A percentile compares a stretch with the other conserved stretches of the same genome.
These are phyloP conservation scores for Trichoderma koningiopsis DNA, from an alignment of 2,329 filamentous ascomycete genomes.

Conservation along the genomic window DNA sequence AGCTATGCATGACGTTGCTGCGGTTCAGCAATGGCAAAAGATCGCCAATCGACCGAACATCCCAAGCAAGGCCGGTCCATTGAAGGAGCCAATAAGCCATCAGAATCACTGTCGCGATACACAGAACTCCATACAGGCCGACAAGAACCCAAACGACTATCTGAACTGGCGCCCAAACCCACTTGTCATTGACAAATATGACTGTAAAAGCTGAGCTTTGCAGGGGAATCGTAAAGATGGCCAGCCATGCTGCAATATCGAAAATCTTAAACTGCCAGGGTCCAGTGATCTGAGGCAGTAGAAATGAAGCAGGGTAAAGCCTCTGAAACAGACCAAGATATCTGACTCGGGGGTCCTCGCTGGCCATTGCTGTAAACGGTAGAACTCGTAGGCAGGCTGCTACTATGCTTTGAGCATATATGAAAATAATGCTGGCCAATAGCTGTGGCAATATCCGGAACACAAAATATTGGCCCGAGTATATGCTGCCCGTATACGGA, in stretches of 20 bases:
- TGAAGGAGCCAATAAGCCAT: constrained; percentile 65
- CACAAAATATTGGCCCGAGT: constrained; percentile 76
- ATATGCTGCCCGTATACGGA: constrained; percentile 65
- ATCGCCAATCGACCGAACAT: constrained; percentile 79
- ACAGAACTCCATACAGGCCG: constrained; percentile 69
- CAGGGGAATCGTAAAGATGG: constrained; percentile 78
- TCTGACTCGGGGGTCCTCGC: constrained; percentile 59
- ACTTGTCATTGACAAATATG: constrained; percentile 58
- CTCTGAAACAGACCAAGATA: constrained; percentile 68
- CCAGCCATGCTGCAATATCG: constrained; percentile 72
- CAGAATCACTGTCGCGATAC: constrained; percentile 56
- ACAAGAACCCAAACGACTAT: constrained; percentile 78
- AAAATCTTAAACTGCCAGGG: constrained; percentile 68
- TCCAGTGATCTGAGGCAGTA: constrained; percentile 60
- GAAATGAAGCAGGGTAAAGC: constrained; percentile 70
- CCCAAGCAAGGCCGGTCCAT: constrained; percentile 81
- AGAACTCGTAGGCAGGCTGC: constrained; percentile 73
- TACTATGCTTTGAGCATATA: constrained; percentile 78
- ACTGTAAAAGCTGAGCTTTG: constrained; percentile 75
- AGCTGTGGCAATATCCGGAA: constrained; percentile 85
- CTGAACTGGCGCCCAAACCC: constrained; percentile 80
- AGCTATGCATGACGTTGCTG: constrained; percentile 76
- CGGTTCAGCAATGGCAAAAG: constrained; percentile 75
- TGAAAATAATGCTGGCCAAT: constrained; percentile 67
- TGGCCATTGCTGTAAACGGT: constrained; percentile 78